Evolutionary conservation across 768 basidiomycete species (phyloP), one percentile per base, ranked within the genome.

Genomic region (Lentinula detonsa): DNA sequence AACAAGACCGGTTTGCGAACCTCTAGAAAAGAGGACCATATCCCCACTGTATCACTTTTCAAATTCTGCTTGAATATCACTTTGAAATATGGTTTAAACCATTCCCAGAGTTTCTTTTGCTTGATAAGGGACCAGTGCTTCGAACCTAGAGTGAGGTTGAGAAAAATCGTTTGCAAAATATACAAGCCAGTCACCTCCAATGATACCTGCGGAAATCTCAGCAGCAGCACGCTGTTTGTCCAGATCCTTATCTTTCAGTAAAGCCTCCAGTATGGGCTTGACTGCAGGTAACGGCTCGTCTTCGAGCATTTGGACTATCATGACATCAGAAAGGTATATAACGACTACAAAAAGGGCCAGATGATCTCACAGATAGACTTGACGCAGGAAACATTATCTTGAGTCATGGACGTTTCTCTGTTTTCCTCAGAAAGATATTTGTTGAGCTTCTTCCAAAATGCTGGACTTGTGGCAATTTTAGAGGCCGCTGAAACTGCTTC

Each of bases 161-260:
- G 48, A 28, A 23, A 23, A 52, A 13, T 43, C 42, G 23, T 34
- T 16, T 42, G 43, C 16, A 45, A 35, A 4, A 31, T 28, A 57
- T 28, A 51, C 16, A 1, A n/a, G 5, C 43, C 7, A 28, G 69
- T 55, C 67, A 82, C 87, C 88, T 63, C 81, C 80, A 23, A 90
- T 70, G n/a, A 90, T 62, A 28, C 89, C 89, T 2, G 89, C 90
- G 7, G 94, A 70, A 57, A 95, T 77, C 71, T 97, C 94, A 4
- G 92, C 92, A 8, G 91, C 87, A 2, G 91, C 93, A 34, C 94
- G 80, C 69, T 93, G 93, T 74, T 93, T 92, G 73, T 95, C 89
- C 62, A 91, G 87, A 64, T 91, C 86, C 63, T 87, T 84, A 23
- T 56, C 82, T 8, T 72, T 70, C 18, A 93, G 74, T n/a, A 90